Percentiles rank a stretch among this genome's conserved stretches.
These are phyloP conservation scores for Pleurotus tuoliensis DNA, from an alignment of 768 basidiomycete species.

Conservation along the genomic window DNA sequence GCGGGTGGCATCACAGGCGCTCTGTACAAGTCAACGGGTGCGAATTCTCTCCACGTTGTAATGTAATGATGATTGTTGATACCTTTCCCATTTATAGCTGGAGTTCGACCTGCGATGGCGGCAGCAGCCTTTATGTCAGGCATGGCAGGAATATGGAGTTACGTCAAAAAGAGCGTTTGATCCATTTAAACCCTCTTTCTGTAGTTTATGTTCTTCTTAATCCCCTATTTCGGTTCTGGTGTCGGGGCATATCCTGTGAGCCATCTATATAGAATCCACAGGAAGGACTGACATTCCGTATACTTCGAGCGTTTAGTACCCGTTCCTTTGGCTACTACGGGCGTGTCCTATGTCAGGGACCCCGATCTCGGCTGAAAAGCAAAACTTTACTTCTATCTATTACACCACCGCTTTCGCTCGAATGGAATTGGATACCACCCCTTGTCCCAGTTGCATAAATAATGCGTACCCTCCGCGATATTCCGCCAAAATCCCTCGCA, in stretches of 20 bases:
- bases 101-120: slow-evolving; percentile 83
- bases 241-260: slow-evolving; percentile 39
- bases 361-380: slow-evolving; percentile 41
- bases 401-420: slow-evolving; percentile 25
- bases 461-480: slow-evolving; percentile 11
- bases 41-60: slow-evolving; percentile 28
- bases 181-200: slow-evolving; percentile 20
- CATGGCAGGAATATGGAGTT: slow-evolving; percentile 91
- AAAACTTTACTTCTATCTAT: slow-evolving; percentile 37
- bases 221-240: slow-evolving; percentile 34
- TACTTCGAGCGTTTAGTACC: slow-evolving; percentile 31
- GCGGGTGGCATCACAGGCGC: slow-evolving; percentile 90
- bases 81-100: slow-evolving; percentile 61
- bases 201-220: slow-evolving; percentile 51
- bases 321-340: slow-evolving; percentile 34
- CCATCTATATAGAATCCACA: slow-evolving; percentile 33
- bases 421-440: slow-evolving; percentile 19
- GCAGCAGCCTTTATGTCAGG: slow-evolving; percentile 88
- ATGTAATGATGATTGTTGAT: slow-evolving; percentile 25
- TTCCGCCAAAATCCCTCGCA: not conserved
- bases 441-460: slow-evolving; percentile 43
- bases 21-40: slow-evolving; percentile 92
- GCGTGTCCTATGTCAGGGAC: slow-evolving; percentile 40
- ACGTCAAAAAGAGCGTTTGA: slow-evolving; percentile 87
- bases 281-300: slow-evolving; percentile 22